These are phyloP conservation scores for Mallotus repandus DNA, from an alignment of 441 rosid genomes.

Conservation along the genomic window DNA sequence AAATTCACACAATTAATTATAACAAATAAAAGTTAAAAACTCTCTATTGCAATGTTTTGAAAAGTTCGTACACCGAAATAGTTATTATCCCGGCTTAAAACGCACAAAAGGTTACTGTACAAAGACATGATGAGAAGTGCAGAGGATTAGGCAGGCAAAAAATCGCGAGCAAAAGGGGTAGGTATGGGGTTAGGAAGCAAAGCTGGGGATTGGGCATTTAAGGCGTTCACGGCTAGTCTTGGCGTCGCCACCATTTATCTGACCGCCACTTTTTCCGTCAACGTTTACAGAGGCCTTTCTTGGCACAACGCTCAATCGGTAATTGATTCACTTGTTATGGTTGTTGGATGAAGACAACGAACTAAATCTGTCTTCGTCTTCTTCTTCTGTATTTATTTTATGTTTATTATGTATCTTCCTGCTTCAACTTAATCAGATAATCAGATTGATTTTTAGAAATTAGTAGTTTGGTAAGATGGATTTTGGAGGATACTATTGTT, in stretches of 20 bases:
- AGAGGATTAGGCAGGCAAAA: neutral
- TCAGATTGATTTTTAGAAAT: neutral
- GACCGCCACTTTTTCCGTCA: slow-evolving; percentile 65
- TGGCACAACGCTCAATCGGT: slow-evolving; percentile 82
- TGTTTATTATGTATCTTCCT: no score
- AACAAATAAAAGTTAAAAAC: no score
- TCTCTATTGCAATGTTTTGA: no score
- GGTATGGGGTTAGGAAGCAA: slow-evolving; percentile 53
- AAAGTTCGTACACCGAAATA: no score
- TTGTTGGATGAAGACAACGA: neutral
- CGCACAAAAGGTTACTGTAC: no score
- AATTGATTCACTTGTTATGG: neutral
- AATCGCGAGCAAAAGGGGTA: neutral
- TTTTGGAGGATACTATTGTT: no score
- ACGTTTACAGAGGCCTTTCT: slow-evolving; percentile 69
- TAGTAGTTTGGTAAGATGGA: no score
- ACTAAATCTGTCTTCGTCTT: neutral
- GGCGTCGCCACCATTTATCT: slow-evolving; percentile 74
- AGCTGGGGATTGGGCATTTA: slow-evolving; percentile 71
- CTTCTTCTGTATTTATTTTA: no score
- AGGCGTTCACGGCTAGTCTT: slow-evolving; percentile 72
- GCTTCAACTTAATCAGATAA: no score
- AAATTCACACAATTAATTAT: no score
- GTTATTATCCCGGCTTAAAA: no score
- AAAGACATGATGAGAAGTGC: no score